Evolutionary conservation across 1,284 basidiomycete genomes (phyloP).

Genomic region (Pseudozyma sp.): DNA sequence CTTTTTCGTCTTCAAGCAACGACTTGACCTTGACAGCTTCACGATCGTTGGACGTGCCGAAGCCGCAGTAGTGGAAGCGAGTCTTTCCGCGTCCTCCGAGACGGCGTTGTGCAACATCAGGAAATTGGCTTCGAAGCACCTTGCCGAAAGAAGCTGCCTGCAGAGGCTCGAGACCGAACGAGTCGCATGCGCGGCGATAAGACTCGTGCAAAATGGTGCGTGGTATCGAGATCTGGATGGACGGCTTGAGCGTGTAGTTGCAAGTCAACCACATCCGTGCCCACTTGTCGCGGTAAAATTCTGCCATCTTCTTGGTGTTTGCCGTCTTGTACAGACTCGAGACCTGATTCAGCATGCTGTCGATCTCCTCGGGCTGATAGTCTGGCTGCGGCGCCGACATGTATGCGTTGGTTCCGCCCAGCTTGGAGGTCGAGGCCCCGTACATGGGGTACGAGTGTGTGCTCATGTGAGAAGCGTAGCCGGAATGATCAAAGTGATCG

Average conservation of each 20-base stretch:
- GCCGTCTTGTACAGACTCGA: slow-evolving; percentile 49
- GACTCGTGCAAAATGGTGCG: slow-evolving; percentile 53
- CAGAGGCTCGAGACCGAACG: slow-evolving; percentile 44
- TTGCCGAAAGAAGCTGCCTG: slow-evolving; percentile 55
- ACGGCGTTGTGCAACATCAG: slow-evolving; percentile 46
- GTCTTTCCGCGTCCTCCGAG: slow-evolving; percentile 51
- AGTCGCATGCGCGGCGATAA: slow-evolving; percentile 49
- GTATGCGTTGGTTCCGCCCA: slow-evolving; percentile 17
- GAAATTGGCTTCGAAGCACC: slow-evolving; percentile 51
- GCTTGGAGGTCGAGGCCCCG: slow-evolving; percentile 21
- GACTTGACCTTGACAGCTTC: slow-evolving; percentile 51
- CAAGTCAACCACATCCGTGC: slow-evolving; percentile 53
- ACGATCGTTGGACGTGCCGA: slow-evolving; percentile 51
- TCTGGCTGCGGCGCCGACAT: slow-evolving; percentile 26
- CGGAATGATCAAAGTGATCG: slow-evolving; percentile 27
- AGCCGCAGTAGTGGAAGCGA: slow-evolving; percentile 56
- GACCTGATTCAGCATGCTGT: slow-evolving; percentile 44
- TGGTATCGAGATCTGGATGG: slow-evolving; percentile 54
- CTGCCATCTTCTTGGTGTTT: slow-evolving; percentile 55
- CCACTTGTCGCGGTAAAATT: slow-evolving; percentile 56
- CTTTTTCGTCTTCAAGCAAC: slow-evolving; percentile 52
- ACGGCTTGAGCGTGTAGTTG: slow-evolving; percentile 53
- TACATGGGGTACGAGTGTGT: slow-evolving; percentile 26
- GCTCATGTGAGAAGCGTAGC: slow-evolving; percentile 28
- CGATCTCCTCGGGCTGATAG: slow-evolving; percentile 42